A percentile compares a stretch with the other conserved stretches of the same genome.
These are phyloP conservation scores for Nicotiana obtusifolia DNA, from an alignment of 257 asterid species.

Conservation along the genomic window DNA sequence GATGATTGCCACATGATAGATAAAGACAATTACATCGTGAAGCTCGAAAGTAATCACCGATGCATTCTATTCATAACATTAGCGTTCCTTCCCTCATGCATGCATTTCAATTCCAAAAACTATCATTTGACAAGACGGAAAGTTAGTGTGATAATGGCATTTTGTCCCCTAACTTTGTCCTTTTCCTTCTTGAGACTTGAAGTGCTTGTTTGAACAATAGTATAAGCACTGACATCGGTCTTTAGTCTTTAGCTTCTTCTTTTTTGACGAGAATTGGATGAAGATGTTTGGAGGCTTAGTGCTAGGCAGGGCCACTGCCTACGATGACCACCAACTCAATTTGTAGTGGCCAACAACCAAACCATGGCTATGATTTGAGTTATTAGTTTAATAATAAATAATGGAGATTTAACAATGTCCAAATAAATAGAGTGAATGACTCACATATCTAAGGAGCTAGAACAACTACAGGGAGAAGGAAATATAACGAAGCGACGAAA, in stretches of 20 bases:
- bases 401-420: slow-evolving; percentile 17
- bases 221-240: slow-evolving; percentile 2
- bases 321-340: slow-evolving; percentile 2
- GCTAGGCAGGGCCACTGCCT: slow-evolving; percentile 4
- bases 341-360: slow-evolving; percentile 28
- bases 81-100: slow-evolving; percentile 16
- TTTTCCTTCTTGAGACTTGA: slow-evolving; percentile 28
- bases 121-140: slow-evolving; percentile 33
- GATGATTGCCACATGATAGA: slow-evolving; percentile 28
- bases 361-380: background rate
- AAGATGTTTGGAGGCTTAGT: slow-evolving; percentile 11
- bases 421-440: slow-evolving; percentile 22
- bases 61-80: slow-evolving; percentile 36
- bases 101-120: slow-evolving; percentile 18
- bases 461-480: background rate
- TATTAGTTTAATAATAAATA: slow-evolving; percentile 4
- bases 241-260: background rate
- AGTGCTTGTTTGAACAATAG: background rate
- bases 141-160: slow-evolving; percentile 21
- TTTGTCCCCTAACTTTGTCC: slow-evolving; percentile 12
- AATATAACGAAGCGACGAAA: background rate
- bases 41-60: slow-evolving; percentile 34
- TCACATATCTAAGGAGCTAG: slow-evolving; percentile 18
- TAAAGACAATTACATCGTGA: slow-evolving; percentile 51
- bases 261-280: slow-evolving; percentile 7